A percentile compares a stretch with the other conserved stretches of the same genome.
phyloP scores from a whole-genome alignment of 495 filamentous ascomycete species.

The Talaromyces adpressus region DNA sequence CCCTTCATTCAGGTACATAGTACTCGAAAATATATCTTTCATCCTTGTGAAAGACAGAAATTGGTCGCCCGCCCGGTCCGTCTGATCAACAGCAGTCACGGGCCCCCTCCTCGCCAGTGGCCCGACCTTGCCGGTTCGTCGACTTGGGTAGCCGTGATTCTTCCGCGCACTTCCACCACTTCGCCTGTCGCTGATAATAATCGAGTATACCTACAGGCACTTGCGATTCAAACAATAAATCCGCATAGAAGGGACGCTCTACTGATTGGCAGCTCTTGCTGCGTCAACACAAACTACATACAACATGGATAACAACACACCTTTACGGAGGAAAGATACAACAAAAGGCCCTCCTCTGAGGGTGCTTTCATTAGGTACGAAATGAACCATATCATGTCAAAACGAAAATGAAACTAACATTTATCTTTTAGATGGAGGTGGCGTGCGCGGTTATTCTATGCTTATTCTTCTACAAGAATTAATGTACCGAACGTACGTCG shows the following conservation, averaged over 20 bases:
- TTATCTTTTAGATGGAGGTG: constrained; percentile 69
- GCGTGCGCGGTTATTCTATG: constrained; percentile 95
- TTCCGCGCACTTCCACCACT: constrained; percentile 1
- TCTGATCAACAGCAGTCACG: background rate
- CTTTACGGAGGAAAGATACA: constrained; percentile 75
- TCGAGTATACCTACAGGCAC: background rate
- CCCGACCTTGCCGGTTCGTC: background rate
- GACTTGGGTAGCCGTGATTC: background rate
- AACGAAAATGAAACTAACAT: too few species aligned
- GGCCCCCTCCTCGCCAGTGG: background rate
- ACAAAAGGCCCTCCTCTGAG: constrained; percentile 90
- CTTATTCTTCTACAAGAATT: constrained; percentile 91
- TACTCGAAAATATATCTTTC: background rate
- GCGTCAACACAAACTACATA: constrained; percentile 8
- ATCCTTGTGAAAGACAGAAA: background rate
- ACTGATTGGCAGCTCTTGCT: constrained; percentile 19
- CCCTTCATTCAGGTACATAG: background rate
- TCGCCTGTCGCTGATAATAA: background rate
- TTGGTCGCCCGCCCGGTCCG: background rate
- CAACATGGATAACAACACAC: constrained; percentile 23
- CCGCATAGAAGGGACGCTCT: background rate
- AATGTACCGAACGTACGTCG: constrained; percentile 89
- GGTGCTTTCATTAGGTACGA: constrained; percentile 82
- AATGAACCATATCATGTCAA: too few species aligned
- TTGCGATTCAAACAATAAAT: background rate